These are phyloP conservation scores for Daldinia caldariorum DNA, from an alignment of 495 filamentous ascomycete species.

Conservation along the genomic window DNA sequence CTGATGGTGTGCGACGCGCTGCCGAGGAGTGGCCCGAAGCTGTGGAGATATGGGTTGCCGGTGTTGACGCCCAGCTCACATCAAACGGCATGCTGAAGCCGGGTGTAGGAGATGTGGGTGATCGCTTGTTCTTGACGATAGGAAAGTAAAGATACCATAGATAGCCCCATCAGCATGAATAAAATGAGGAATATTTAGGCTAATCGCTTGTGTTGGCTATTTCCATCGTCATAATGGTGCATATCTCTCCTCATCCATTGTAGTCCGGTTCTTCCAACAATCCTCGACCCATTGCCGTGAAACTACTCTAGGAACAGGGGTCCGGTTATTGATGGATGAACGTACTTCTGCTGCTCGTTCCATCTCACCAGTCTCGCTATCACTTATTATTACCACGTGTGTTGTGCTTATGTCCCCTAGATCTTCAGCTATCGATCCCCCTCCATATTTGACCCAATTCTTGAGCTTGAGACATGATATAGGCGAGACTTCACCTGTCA, in stretches of 20 bases:
- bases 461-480: constrained; percentile 43
- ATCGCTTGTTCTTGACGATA: constrained; percentile 90
- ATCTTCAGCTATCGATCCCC: constrained; percentile 61
- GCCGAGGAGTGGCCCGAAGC: constrained; percentile 77
- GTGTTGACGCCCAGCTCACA: constrained; percentile 76
- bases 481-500: constrained; percentile 27
- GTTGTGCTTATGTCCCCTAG: constrained; percentile 64
- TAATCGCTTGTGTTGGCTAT: constrained; percentile 5
- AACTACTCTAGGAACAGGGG: constrained; percentile 75
- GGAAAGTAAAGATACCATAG: constrained; percentile 71
- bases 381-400: constrained; percentile 68
- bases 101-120: constrained; percentile 90
- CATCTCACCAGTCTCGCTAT: constrained; percentile 45
- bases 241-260: constrained; percentile 82
- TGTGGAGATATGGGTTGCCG: constrained; percentile 85
- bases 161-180: constrained; percentile 8
- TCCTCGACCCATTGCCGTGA: constrained; percentile 76
- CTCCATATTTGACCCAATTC: constrained; percentile 71
- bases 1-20: constrained; percentile 70
- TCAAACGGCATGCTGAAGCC: constrained; percentile 89
- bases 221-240: constrained; percentile 42
- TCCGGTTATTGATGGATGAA: constrained; percentile 53
- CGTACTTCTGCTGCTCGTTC: constrained; percentile 57
- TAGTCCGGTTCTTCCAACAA: constrained; percentile 80
- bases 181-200: constrained; percentile 11